These are phyloP conservation scores for Acacia acuminata DNA, from an alignment of 306 rosid species.

Conservation along the genomic window DNA sequence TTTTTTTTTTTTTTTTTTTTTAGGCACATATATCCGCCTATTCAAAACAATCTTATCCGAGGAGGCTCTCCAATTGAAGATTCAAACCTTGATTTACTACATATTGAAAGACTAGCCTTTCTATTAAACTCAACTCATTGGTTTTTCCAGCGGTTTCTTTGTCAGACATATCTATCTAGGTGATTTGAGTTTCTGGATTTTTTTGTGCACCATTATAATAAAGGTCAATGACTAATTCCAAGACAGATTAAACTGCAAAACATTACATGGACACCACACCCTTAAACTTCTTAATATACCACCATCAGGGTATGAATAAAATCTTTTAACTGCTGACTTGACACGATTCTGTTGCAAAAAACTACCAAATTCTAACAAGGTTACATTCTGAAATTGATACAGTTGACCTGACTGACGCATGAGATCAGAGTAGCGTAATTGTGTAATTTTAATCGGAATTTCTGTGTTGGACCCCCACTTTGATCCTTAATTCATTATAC, in stretches of 20 bases:
- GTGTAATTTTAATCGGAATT: background rate
- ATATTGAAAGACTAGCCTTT: too few relatives aligned
- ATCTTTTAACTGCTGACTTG: background rate
- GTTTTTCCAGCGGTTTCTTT: too few relatives aligned
- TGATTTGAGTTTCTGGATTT: too few relatives aligned
- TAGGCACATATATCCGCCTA: too few relatives aligned
- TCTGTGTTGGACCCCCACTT: background rate
- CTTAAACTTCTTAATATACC: background rate
- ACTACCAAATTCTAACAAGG: background rate
- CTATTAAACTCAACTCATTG: too few relatives aligned
- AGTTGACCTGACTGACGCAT: background rate
- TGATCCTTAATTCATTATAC: background rate
- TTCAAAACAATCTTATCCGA: too few relatives aligned
- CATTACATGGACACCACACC: background rate
- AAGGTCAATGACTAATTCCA: background rate
- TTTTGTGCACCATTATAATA: too few relatives aligned
- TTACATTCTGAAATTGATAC: background rate
- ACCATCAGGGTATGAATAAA: background rate
- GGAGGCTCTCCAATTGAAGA: too few relatives aligned
- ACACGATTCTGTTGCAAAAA: background rate
- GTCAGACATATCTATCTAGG: too few relatives aligned
- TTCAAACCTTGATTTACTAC: too few relatives aligned
- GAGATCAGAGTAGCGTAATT: background rate
- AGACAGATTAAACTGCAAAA: background rate
- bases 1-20: too few relatives aligned